Evolutionary conservation across 2,329 filamentous ascomycete genomes (phyloP).

Genomic region (Aspergillus quadrilineatus): DNA sequence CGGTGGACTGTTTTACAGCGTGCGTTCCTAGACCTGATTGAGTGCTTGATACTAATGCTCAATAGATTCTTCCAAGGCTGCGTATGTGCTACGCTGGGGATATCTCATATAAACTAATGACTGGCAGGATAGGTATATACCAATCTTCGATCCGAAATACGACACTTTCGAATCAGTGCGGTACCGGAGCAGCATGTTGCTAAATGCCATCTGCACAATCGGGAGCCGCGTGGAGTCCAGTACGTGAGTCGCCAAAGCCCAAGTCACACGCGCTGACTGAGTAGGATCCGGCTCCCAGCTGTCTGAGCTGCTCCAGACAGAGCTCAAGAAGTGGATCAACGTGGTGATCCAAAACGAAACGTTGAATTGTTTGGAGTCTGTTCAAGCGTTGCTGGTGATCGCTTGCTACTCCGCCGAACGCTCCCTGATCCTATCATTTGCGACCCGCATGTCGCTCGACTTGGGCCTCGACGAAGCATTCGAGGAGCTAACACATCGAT

Average conservation of each 20-base stretch:
- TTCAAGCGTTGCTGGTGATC: slow-evolving; percentile 54
- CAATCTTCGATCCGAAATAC: slow-evolving; percentile 47
- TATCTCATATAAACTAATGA: background rate
- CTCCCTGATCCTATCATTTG: slow-evolving; percentile 51
- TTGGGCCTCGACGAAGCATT: slow-evolving; percentile 48
- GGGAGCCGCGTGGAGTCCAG: slow-evolving; percentile 48
- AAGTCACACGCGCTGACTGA: no score
- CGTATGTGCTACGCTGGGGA: slow-evolving; percentile 20
- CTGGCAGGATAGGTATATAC: slow-evolving; percentile 41
- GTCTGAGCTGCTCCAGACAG: slow-evolving; percentile 47
- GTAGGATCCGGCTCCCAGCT: slow-evolving; percentile 30
- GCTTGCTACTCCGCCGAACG: slow-evolving; percentile 56
- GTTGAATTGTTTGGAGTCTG: slow-evolving; percentile 47
- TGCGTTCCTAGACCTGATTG: background rate
- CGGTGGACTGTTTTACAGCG: slow-evolving; percentile 17
- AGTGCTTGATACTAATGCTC: background rate
- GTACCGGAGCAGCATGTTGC: slow-evolving; percentile 50
- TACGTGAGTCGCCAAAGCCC: slow-evolving; percentile 6
- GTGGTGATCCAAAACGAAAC: slow-evolving; percentile 44
- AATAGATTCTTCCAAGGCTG: slow-evolving; percentile 40
- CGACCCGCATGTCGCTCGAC: slow-evolving; percentile 53
- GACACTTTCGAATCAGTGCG: slow-evolving; percentile 51
- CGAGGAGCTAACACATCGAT: slow-evolving; percentile 36
- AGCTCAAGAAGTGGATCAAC: slow-evolving; percentile 48
- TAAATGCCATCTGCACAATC: slow-evolving; percentile 54